Evolutionary conservation across 2,329 filamentous ascomycete species (phyloP).

Genomic region (Clarireedia paspali): DNA sequence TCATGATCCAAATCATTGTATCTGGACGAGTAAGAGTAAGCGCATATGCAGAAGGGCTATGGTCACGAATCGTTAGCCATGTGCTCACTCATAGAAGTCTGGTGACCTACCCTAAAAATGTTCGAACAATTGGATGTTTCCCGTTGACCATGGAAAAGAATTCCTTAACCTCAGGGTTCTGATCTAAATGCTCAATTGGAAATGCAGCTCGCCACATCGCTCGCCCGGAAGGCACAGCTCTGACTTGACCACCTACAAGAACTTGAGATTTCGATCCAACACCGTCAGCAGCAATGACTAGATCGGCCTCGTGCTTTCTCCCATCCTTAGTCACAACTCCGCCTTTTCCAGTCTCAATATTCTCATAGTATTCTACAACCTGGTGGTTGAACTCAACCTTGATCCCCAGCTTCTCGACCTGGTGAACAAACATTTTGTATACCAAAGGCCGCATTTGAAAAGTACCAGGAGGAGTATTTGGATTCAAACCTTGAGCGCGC

Average conservation of each 20-base stretch:
- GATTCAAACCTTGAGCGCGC: constrained; percentile 32
- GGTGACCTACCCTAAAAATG: too few species aligned
- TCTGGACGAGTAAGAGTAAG: too few species aligned
- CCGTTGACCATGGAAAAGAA: too few species aligned
- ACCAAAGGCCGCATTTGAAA: constrained; percentile 47
- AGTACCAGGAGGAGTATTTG: constrained; percentile 14
- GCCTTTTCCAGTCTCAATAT: constrained; percentile 30
- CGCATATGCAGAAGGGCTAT: too few species aligned
- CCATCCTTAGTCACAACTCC: constrained; percentile 37
- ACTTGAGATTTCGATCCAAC: constrained; percentile 24
- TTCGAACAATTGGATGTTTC: too few species aligned
- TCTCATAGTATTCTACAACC: constrained; percentile 42
- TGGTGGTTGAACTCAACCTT: constrained; percentile 45
- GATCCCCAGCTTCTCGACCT: constrained; percentile 40
- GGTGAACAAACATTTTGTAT: constrained; percentile 41
- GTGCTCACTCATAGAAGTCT: too few species aligned
- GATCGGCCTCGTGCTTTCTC: constrained; percentile 32
- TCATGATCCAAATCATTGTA: too few species aligned
- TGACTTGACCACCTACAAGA: constrained; percentile 26
- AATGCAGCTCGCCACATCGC: constrained; percentile 30
- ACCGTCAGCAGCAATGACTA: constrained; percentile 34
- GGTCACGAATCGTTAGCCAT: too few species aligned
- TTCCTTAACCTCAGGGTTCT: constrained; percentile 17
- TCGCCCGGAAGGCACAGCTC: constrained; percentile 33
- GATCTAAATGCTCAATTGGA: constrained; percentile 12